Evolutionary conservation across 1,139 yeast genomes (phyloP).

Genomic region (Blastobotrys indianensis): DNA sequence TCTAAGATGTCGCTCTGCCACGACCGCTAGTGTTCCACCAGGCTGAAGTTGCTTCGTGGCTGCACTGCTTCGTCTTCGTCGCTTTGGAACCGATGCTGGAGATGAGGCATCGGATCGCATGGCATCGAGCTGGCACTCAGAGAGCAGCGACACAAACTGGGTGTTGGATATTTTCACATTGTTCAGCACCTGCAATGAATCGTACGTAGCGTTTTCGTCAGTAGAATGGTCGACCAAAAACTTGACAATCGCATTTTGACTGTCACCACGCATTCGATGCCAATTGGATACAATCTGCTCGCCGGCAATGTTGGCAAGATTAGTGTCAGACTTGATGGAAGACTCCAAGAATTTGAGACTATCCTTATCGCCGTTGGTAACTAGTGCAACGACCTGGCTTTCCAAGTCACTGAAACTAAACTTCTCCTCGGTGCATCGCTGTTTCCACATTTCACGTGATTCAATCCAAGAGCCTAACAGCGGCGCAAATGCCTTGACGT

Average conservation of each 20-base stretch:
- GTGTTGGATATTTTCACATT: conserved; percentile 42
- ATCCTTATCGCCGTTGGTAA: conserved; percentile 53
- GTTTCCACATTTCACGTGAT: conserved; percentile 42
- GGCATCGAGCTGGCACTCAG: conserved; percentile 41
- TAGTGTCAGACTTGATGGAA: conserved; percentile 43
- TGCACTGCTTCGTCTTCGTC: conserved; percentile 73
- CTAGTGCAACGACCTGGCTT: conserved; percentile 46
- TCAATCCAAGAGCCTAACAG: conserved; percentile 39
- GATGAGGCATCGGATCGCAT: conserved; percentile 38
- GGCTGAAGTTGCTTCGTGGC: conserved; percentile 73
- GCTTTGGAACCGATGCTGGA: conserved; percentile 42
- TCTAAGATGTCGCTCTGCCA: conserved; percentile 74
- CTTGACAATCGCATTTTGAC: conserved; percentile 52
- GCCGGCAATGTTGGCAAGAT: conserved; percentile 47
- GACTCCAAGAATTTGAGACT: conserved; percentile 59
- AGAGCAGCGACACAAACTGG: conserved; percentile 45
- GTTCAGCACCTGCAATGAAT: conserved; percentile 53
- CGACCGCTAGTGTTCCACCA: conserved; percentile 54
- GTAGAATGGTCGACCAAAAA: conserved; percentile 51
- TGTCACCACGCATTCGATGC: conserved; percentile 49
- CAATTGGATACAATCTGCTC: conserved; percentile 51
- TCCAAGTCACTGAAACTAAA: conserved; percentile 51
- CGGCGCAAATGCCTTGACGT: conserved; percentile 22
- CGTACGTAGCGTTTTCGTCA: conserved; percentile 44
- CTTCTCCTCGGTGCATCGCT: conserved; percentile 44